phyloP scores from a whole-genome alignment of 228 moss, liverwort and hornwort genomes.

The Sphagnum fallax region DNA sequence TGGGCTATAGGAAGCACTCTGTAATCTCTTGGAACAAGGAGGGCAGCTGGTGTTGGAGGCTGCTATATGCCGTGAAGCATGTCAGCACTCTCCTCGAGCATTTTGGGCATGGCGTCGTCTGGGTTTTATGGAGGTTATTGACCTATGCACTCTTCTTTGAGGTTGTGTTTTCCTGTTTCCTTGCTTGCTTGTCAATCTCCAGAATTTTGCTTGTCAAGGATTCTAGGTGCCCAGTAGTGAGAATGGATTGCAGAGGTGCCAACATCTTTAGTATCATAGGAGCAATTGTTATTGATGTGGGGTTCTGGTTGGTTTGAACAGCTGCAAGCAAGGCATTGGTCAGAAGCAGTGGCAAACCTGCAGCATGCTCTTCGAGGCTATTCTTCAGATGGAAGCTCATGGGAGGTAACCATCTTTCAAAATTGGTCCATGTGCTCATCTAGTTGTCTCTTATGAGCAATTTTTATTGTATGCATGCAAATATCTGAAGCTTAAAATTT shows the following conservation, averaged over 20 bases:
- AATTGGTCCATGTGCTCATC: background rate
- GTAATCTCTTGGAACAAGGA: constrained; percentile 76
- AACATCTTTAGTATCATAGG: too few relatives aligned
- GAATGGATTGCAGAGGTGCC: too few relatives aligned
- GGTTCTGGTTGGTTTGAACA: constrained; percentile 11
- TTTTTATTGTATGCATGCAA: too few relatives aligned
- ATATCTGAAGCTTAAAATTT: too few relatives aligned
- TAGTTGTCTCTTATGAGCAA: background rate
- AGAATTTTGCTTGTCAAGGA: too few relatives aligned
- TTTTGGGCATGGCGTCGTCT: constrained; percentile 99
- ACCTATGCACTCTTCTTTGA: background rate
- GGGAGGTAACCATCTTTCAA: constrained; percentile 57
- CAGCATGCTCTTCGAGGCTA: constrained; percentile 98
- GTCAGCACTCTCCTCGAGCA: constrained; percentile 83
- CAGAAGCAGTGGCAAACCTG: constrained; percentile 77
- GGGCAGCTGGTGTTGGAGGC: constrained; percentile 75
- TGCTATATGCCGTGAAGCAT: constrained; percentile 74
- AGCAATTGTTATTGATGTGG: too few relatives aligned
- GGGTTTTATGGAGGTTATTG: constrained; percentile 77
- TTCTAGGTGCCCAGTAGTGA: too few relatives aligned
- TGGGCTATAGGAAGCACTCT: constrained; percentile 67
- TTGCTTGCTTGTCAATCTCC: too few relatives aligned
- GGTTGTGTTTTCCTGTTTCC: background rate
- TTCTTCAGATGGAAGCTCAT: constrained; percentile 64
- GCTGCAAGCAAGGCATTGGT: constrained; percentile 88